Evolutionary conservation across 306 rosid genomes (phyloP).

Genomic region (Senna siamea): DNA sequence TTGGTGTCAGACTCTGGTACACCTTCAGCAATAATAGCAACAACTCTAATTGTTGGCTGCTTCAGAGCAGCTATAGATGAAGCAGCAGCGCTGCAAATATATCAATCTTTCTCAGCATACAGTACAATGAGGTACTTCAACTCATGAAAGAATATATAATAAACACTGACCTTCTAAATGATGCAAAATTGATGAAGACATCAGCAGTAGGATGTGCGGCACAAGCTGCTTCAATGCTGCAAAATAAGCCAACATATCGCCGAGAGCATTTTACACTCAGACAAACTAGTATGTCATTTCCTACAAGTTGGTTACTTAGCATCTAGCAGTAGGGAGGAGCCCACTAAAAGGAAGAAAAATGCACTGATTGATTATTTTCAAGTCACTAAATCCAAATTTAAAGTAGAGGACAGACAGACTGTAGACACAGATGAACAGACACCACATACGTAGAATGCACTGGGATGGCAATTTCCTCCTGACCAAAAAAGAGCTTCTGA

Average conservation of each 20-base stretch:
- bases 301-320: conserved; percentile 24
- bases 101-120: conserved; percentile 22
- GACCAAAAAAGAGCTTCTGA: conserved; percentile 97
- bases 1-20: conserved; percentile 94
- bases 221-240: conserved; percentile 92
- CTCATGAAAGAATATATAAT: conserved; percentile 24
- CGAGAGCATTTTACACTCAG: conserved; percentile 38
- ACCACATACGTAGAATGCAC: conserved; percentile 83
- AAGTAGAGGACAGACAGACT: conserved; percentile 12
- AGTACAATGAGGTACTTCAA: conserved; percentile 14
- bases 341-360: conserved; percentile 12
- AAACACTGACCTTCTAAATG: conserved; percentile 79
- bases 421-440: conserved; percentile 28
- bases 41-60: conserved; percentile 95
- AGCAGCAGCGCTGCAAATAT: conserved; percentile 85
- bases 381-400: conserved; percentile 26
- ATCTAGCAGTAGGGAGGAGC: conserved; percentile 27
- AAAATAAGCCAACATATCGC: conserved; percentile 36
- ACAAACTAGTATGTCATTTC: conserved; percentile 28
- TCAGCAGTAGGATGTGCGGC: conserved; percentile 99
- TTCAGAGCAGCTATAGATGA: conserved; percentile 90
- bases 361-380: neutral
- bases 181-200: conserved; percentile 97
- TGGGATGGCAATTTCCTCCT: conserved; percentile 96
- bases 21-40: conserved; percentile 98